Percentiles rank a stretch among this genome's conserved stretches.
Evolutionary conservation across 768 basidiomycete genomes (phyloP).

Genomic region (Rickenella mellea): DNA sequence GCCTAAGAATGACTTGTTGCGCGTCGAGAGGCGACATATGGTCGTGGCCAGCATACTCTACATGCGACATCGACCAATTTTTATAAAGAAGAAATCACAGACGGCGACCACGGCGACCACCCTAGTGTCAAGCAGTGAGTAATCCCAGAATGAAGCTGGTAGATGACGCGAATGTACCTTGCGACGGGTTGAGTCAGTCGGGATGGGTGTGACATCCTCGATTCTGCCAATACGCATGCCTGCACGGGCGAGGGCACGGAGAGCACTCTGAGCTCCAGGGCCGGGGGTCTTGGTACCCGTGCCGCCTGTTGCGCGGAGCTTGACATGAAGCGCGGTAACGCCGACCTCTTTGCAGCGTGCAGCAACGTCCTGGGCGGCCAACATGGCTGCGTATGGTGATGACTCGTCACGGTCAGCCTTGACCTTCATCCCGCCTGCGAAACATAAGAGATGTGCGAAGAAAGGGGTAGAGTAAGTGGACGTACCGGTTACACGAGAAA

Average conservation of each 20-base stretch:
- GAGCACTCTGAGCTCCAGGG: conserved; percentile 95
- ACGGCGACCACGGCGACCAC: conserved; percentile 99
- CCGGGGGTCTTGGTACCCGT: conserved; percentile 99
- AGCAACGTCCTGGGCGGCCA: conserved; percentile 97
- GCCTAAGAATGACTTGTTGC: conserved; percentile 54
- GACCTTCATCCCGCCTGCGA: conserved; percentile 95
- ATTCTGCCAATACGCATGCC: conserved; percentile 98
- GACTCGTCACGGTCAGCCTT: conserved; percentile 99
- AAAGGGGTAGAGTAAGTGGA: conserved; percentile 6
- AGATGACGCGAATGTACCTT: conserved; percentile 50
- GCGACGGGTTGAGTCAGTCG: conserved; percentile 93
- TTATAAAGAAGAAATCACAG: conserved; percentile 37
- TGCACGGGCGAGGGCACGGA: conserved; percentile 95
- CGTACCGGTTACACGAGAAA: conserved; percentile 93
- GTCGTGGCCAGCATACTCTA: conserved; percentile 31
- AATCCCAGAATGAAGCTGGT: no score
- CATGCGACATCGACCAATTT: conserved; percentile 21
- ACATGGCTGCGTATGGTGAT: conserved; percentile 94
- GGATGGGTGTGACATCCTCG: conserved; percentile 96
- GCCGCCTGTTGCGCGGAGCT: conserved; percentile 95
- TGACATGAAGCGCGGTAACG: conserved; percentile 97
- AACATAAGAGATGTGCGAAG: neutral
- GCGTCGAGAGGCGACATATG: conserved; percentile 80
- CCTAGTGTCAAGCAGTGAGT: conserved; percentile 35
- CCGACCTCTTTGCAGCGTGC: conserved; percentile 96